Base-by-base conservation (phyloP, 257 asterid species). In the Nicotiana otophora region DNA sequence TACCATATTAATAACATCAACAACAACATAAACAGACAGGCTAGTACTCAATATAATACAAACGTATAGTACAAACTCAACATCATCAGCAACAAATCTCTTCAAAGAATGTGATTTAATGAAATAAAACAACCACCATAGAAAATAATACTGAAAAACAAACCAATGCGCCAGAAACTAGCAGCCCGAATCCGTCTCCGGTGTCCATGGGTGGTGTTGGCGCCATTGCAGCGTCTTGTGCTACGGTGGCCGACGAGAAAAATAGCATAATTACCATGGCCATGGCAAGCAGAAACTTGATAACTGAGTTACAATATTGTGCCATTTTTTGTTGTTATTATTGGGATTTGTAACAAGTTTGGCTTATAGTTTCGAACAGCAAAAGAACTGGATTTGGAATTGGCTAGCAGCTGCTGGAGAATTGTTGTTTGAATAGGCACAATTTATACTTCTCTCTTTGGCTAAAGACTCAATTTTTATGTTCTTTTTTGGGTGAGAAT, bases 191-290 rank as follows among this genome's bases (percentile, higher is more conserved):
- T 51, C 80, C 80, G 0, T 74, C 31, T 10, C 80, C 80, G 3
- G 62, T 74, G 53, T 74, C 80, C 80, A 74, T 74, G 26, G 80
- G 80, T 0, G 80, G 80, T 26, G 80, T 51, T 51, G 80, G 80
- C 28, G 80, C 46, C 80, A 51, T n/a, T 1, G 80, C 80, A 1
- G 7, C 8, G 4, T 74, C 80, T 51, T 74, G 80, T 14, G 63
- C 80, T 34, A 26, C 2, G 1, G 9, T 15, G 10, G 16, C 19
- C 10, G 80, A 74, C 4, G 63, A 51, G 63, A 51, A 74, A 74
- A 51, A 51, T 51, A 51, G 10, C 55, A 46, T 12, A 26, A 74
- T 17, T 51, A 48, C 28, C 3, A 48, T 15, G 80, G 63, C 46
- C 4, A 74, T 74, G 63, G 80, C 63, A 23, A 26, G 63, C 16